Percentiles rank a stretch among this genome's conserved stretches.
phyloP scores from a whole-genome alignment of 768 basidiomycete genomes.

The Daedaleopsis nitida region DNA sequence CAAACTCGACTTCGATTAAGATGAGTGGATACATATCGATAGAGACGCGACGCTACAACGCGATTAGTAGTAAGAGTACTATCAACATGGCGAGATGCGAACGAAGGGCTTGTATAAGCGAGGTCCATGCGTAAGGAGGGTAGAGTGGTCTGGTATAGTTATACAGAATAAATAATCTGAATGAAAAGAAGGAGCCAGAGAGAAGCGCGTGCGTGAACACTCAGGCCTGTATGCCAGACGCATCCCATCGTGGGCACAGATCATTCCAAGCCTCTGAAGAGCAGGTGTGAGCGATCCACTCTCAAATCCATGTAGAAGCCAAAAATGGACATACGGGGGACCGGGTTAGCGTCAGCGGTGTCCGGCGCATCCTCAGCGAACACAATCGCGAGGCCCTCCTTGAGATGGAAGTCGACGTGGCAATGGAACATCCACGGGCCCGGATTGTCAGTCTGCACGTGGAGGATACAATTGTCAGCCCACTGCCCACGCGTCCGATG shows the following conservation, averaged over 20 bases:
- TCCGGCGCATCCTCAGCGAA: conserved; percentile 39
- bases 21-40: too few species aligned
- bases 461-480: background rate
- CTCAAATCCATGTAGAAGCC: background rate
- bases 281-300: background rate
- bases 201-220: too few species aligned
- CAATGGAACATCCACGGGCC: conserved; percentile 86
- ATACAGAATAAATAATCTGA: too few species aligned
- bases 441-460: conserved; percentile 72
- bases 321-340: conserved; percentile 15
- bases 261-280: conserved; percentile 16
- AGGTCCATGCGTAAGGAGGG: too few species aligned
- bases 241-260: conserved; percentile 9
- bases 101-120: too few species aligned
- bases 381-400: conserved; percentile 44
- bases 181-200: too few species aligned
- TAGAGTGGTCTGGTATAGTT: too few species aligned
- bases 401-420: conserved; percentile 83
- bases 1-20: too few species aligned
- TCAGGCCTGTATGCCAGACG: too few species aligned
- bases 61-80: too few species aligned
- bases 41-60: too few species aligned
- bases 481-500: background rate
- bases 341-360: conserved; percentile 11
- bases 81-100: too few species aligned